These are phyloP conservation scores for Dryadomyces quercivorus DNA, from an alignment of 2,329 filamentous ascomycete species.

Conservation along the genomic window DNA sequence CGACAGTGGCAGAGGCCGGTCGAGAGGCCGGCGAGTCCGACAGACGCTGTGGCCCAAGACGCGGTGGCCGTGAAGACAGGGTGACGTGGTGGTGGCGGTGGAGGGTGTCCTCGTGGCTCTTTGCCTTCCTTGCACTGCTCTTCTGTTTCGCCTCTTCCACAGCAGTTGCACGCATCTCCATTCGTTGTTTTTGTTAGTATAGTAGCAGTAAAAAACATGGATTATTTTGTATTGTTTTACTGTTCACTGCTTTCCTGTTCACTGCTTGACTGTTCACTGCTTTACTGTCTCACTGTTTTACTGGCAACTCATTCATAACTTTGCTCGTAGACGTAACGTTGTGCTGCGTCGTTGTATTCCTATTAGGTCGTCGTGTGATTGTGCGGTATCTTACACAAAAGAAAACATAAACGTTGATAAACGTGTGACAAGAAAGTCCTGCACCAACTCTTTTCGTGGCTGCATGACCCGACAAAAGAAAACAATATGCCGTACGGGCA, in stretches of 20 bases:
- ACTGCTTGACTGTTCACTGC: too few species aligned
- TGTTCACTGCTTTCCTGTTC: not conserved
- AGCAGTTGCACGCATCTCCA: not conserved
- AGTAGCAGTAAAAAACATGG: constrained; percentile 1
- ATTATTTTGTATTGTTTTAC: too few species aligned
- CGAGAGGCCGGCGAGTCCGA: not conserved
- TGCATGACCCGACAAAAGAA: not conserved
- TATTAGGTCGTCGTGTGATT: not conserved
- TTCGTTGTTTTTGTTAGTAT: constrained; percentile 1
- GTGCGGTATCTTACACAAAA: not conserved
- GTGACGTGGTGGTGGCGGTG: too few species aligned
- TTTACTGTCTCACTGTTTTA: too few species aligned
- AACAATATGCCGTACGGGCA: not conserved
- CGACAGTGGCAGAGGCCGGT: not conserved
- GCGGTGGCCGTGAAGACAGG: too few species aligned
- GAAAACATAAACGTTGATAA: not conserved
- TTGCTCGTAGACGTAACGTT: too few species aligned
- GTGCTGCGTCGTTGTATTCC: not conserved
- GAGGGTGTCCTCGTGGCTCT: too few species aligned
- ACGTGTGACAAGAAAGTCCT: not conserved
- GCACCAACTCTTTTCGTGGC: too few species aligned
- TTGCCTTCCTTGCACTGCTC: too few species aligned
- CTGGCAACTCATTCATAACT: too few species aligned
- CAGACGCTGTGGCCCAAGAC: not conserved
- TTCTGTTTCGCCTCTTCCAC: too few species aligned